A percentile compares a stretch with the other conserved stretches of the same genome.
Evolutionary conservation across 2,329 filamentous ascomycete species (phyloP).

Genomic region (Fusarium odoratissimum): DNA sequence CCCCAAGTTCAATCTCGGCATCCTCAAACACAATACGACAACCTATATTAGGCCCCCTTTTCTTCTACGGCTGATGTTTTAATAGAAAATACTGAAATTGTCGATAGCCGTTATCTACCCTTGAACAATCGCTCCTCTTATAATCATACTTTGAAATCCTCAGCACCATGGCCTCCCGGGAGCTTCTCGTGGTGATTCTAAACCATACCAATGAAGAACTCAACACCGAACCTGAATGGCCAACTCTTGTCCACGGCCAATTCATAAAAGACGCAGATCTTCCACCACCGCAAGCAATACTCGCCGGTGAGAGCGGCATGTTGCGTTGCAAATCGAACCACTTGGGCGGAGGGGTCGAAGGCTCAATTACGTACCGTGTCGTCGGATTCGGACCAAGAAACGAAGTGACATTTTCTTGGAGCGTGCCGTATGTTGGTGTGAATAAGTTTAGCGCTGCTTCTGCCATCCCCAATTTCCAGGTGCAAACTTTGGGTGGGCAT

Average conservation of each 20-base stretch:
- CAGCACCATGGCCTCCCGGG: slow-evolving; percentile 5
- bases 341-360: background rate
- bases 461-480: background rate
- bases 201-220: slow-evolving; percentile 32
- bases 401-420: slow-evolving; percentile 12
- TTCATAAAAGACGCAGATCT: background rate
- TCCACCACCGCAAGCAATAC: background rate
- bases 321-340: slow-evolving; percentile 20
- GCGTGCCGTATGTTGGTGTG: slow-evolving; percentile 1
- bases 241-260: background rate
- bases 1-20: background rate
- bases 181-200: slow-evolving; percentile 16
- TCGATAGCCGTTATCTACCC: too few species aligned
- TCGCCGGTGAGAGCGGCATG: slow-evolving; percentile 21
- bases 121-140: background rate
- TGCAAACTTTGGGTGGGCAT: slow-evolving; percentile 2
- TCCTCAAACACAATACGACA: background rate
- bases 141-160: background rate
- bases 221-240: slow-evolving; percentile 1
- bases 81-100: background rate
- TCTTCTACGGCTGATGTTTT: background rate
- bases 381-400: background rate
- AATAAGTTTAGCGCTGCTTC: slow-evolving; percentile 7
- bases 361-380: slow-evolving; percentile 9
- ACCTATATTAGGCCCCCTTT: background rate